Base-by-base conservation (phyloP, 345 rosid species). In the Salix purpurea region DNA sequence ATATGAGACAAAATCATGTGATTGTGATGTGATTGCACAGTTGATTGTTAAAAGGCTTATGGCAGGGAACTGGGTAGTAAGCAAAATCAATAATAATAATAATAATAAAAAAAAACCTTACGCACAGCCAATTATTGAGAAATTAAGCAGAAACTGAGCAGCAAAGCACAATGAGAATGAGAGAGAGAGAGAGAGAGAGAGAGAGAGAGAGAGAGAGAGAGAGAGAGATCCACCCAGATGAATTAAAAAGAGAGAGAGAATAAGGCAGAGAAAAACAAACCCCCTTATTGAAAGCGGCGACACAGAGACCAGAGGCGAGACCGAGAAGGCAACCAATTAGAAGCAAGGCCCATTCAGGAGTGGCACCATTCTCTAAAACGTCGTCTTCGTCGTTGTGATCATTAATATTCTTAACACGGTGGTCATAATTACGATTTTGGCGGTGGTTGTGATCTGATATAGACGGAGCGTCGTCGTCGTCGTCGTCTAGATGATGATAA, bases 281-380 rank as follows among this genome's bases (percentile, higher is more conserved):
- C 89, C 97, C 97, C 69, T 85, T 87, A 73, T 89, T 93, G 84
- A 96, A 96, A 19, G 90, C 94, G n/a, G 99, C 97, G 5, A 95
- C 99, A 50, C 88, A 91, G 65, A 95, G 87, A 72, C 98, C 99
- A 34, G 97, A 88, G 72, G 97, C 96, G 28, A 95, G 93, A 62
- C 97, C 97, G 28, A 95, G 90, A 68, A 95, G 91, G 85, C 97
- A 91, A 3, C 98, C 92, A 69, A 96, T 84, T 48, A 96, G 97
- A 65, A 95, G 90, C 79, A 95, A 80, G 42, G 96, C 98, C 97
- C 99, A 93, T 69, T 95, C 98, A 23, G 99, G 99, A 65, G 99
- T 92, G 23, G 97, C 98, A 60, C 87, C 90, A 67, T 90, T 96
- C 7, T 83, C 92, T 13, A 91, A 83, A 34, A 83, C 89, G 77